phyloP scores from a whole-genome alignment of 2,329 filamentous ascomycete genomes.

The Alternaria angustiovoidea region DNA sequence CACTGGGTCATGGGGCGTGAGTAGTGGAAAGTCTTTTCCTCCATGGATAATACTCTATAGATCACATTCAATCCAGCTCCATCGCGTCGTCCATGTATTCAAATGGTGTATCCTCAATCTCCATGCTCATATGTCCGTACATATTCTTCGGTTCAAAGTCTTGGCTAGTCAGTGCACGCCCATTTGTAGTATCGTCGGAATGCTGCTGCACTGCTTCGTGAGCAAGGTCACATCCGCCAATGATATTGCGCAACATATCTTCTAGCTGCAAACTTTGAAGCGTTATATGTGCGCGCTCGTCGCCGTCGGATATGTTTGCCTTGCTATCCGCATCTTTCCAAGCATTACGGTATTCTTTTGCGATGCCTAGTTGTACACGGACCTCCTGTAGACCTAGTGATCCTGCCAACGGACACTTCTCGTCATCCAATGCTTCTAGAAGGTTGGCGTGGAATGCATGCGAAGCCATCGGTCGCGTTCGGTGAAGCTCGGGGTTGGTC shows the following conservation, averaged over 20 bases:
- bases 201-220: constrained; percentile 53
- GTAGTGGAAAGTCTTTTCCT: background rate
- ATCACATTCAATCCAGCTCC: constrained; percentile 42
- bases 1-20: background rate
- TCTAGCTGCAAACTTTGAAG: constrained; percentile 70
- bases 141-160: constrained; percentile 30
- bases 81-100: constrained; percentile 49
- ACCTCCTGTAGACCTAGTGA: constrained; percentile 65
- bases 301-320: constrained; percentile 20
- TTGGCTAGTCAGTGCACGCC: constrained; percentile 21
- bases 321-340: constrained; percentile 73
- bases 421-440: constrained; percentile 66
- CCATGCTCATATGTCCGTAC: constrained; percentile 17
- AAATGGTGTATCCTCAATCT: constrained; percentile 35
- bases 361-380: constrained; percentile 66
- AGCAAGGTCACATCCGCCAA: constrained; percentile 67
- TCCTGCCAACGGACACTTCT: constrained; percentile 63
- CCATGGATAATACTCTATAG: background rate
- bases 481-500: constrained; percentile 38
- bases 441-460: constrained; percentile 77
- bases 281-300: constrained; percentile 44
- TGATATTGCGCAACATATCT: constrained; percentile 65
- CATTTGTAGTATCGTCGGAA: constrained; percentile 9
- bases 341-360: constrained; percentile 74
- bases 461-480: constrained; percentile 31